phyloP scores from a whole-genome alignment of 140 eudicot genomes.

The Oenanthe javanica region DNA sequence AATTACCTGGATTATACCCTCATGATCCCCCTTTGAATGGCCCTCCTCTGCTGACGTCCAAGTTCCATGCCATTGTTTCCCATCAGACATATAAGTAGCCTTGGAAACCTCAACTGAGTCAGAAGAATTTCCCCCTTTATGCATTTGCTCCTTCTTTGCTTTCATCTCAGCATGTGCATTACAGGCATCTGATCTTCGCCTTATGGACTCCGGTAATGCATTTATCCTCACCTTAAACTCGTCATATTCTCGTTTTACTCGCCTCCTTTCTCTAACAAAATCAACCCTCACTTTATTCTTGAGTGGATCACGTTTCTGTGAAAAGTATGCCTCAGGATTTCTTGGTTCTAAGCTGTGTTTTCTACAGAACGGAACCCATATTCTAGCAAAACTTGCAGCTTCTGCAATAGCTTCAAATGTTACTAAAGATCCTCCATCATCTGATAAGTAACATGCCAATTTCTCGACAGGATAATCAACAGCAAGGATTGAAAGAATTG shows the following conservation, averaged over 20 bases:
- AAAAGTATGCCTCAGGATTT: conserved; percentile 86
- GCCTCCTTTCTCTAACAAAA: conserved; percentile 77
- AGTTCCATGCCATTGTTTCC: conserved; percentile 84
- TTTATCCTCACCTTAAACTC: conserved; percentile 92
- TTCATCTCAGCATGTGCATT: conserved; percentile 70
- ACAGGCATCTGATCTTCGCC: conserved; percentile 92
- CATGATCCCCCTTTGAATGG: conserved; percentile 83
- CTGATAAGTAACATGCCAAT: conserved; percentile 87
- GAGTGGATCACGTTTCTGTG: conserved; percentile 86
- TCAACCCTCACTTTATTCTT: conserved; percentile 79
- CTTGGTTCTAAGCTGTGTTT: conserved; percentile 84
- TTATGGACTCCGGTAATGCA: conserved; percentile 78
- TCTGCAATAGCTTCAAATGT: conserved; percentile 97
- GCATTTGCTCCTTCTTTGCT: conserved; percentile 69
- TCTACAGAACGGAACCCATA: conserved; percentile 92
- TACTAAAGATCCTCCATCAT: conserved; percentile 90
- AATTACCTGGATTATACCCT: conserved; percentile 80
- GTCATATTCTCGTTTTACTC: conserved; percentile 91
- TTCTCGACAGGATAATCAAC: conserved; percentile 96
- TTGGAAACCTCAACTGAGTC: conserved; percentile 50
- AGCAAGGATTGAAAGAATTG: conserved; percentile 86
- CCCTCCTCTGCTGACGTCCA: conserved; percentile 77
- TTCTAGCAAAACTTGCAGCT: conserved; percentile 85
- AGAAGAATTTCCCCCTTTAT: conserved; percentile 30
- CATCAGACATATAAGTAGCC: conserved; percentile 94